phyloP scores from a whole-genome alignment of 805 yeast species.

The Kodamaea laetipori region DNA sequence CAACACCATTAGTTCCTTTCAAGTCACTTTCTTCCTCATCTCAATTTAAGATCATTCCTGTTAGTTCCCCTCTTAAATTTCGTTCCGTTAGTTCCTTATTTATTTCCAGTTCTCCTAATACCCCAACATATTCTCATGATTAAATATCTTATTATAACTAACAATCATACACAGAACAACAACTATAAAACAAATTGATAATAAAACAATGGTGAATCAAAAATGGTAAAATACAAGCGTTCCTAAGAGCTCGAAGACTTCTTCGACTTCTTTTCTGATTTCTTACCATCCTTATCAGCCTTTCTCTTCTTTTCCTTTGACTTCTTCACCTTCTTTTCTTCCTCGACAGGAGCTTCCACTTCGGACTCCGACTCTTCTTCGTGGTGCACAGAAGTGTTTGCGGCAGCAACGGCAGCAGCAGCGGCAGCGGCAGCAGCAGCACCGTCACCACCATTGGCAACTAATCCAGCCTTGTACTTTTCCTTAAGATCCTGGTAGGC shows the following conservation, averaged over 20 bases:
- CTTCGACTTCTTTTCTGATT: slow-evolving; percentile 22
- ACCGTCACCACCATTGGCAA: slow-evolving; percentile 19
- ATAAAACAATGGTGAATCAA: slow-evolving; percentile 4
- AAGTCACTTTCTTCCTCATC: too few species aligned
- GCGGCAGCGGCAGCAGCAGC: slow-evolving; percentile 16
- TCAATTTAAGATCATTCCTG: too few species aligned
- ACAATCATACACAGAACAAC: too few species aligned
- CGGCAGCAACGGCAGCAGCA: slow-evolving; percentile 17
- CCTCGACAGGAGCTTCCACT: slow-evolving; percentile 4
- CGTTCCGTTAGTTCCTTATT: too few species aligned
- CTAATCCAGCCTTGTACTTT: slow-evolving; percentile 34
- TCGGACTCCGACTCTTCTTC: slow-evolving; percentile 8
- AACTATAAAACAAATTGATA: slow-evolving; percentile 1
- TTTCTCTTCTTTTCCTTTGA: slow-evolving; percentile 17
- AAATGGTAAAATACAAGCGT: background rate
- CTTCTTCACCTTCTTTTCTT: slow-evolving; percentile 20
- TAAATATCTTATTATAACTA: too few species aligned
- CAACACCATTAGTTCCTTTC: too few species aligned
- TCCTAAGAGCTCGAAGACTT: slow-evolving; percentile 7
- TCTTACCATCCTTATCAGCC: slow-evolving; percentile 17
- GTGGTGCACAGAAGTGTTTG: slow-evolving; percentile 1
- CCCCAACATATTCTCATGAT: too few species aligned
- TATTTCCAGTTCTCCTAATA: too few species aligned
- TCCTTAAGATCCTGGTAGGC: slow-evolving; percentile 36
- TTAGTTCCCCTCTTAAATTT: too few species aligned